A percentile compares a stretch with the other conserved stretches of the same genome.
Conservation (phyloP, 176 grass and related monocot species). For the Alloteropsis semialata region DNA sequence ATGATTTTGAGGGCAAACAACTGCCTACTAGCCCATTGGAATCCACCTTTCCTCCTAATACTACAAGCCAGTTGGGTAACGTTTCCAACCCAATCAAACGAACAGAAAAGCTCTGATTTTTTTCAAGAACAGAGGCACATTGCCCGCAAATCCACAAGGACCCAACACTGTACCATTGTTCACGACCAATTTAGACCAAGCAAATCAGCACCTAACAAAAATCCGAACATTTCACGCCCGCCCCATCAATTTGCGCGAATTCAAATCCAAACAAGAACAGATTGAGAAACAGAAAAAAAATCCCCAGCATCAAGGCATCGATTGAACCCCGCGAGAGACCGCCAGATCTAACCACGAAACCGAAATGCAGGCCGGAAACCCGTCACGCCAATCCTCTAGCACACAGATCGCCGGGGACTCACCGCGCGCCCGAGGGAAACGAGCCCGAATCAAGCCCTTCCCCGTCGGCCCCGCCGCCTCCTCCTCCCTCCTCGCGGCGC, state of each 20-base stretch:
- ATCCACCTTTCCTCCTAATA: not conserved
- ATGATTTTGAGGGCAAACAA: not conserved
- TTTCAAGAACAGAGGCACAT: not conserved
- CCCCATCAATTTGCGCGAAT: not conserved
- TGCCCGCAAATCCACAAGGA: not conserved
- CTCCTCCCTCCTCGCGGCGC: not conserved
- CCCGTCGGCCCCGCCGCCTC: not conserved
- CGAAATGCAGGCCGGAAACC: not conserved
- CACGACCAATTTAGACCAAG: not conserved
- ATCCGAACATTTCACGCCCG: not conserved
- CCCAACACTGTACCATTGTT: not conserved
- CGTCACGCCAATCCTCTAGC: not conserved
- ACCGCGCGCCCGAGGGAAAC: not conserved
- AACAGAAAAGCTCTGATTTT: not conserved
- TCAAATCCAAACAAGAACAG: not conserved
- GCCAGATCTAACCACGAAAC: conserved; percentile 27
- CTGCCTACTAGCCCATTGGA: not conserved
- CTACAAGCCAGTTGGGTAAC: not conserved
- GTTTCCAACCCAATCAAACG: not conserved
- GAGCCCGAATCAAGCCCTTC: not conserved
- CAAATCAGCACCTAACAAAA: not conserved
- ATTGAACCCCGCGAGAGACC: not conserved
- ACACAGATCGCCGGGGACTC: conserved; percentile 29
- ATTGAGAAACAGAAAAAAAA: not conserved
- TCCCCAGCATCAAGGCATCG: not conserved